Evolutionary conservation across 148 eudicot genomes (phyloP).

Genomic region (Cornus controversa): DNA sequence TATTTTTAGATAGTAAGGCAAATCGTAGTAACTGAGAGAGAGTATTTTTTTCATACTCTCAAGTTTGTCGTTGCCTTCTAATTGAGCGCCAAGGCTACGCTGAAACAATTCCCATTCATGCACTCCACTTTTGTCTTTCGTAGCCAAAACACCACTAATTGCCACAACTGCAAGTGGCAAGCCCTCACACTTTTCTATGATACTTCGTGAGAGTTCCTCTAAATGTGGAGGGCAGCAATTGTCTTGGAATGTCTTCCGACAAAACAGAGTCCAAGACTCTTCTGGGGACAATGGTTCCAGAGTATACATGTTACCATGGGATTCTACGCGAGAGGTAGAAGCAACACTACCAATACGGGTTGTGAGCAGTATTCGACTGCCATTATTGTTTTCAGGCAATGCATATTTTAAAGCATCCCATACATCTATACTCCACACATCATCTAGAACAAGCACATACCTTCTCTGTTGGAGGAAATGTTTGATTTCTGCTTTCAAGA

Average conservation of each 20-base stretch:
- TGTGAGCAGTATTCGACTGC: neutral
- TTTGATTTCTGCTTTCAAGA: neutral
- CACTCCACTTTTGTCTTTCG: too few relatives aligned
- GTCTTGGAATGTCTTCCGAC: slow-evolving; percentile 9
- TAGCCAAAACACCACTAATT: neutral
- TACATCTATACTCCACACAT: neutral
- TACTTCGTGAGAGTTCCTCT: neutral
- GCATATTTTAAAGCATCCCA: neutral
- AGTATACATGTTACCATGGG: neutral
- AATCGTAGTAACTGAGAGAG: too few relatives aligned
- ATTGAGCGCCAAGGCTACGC: too few relatives aligned
- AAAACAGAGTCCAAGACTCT: slow-evolving; percentile 12
- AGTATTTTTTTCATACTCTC: too few relatives aligned
- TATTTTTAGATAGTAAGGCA: too few relatives aligned
- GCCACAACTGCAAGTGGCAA: slow-evolving; percentile 7
- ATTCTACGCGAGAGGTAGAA: neutral
- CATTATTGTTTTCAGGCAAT: neutral
- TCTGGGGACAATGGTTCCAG: neutral
- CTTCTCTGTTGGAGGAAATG: neutral
- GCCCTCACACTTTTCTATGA: neutral
- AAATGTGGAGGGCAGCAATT: slow-evolving; percentile 15
- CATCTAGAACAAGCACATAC: neutral
- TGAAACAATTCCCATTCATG: too few relatives aligned
- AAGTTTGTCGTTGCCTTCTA: too few relatives aligned
- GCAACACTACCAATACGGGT: neutral